A percentile compares a stretch with the other conserved stretches of the same genome.
Evolutionary conservation across 495 filamentous ascomycete species (phyloP).

Genomic region (Penicillium herquei): DNA sequence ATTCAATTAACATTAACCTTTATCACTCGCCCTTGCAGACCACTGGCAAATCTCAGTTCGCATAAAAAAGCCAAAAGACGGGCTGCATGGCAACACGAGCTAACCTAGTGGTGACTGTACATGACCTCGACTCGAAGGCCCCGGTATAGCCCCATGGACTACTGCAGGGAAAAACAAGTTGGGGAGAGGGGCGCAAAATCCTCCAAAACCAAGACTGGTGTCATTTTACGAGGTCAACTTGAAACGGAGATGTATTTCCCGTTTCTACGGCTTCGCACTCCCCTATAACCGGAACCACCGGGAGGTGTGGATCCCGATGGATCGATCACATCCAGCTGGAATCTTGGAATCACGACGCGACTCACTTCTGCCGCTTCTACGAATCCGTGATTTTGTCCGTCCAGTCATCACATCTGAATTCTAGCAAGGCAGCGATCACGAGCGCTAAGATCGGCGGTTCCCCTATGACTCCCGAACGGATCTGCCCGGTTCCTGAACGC

Average conservation of each 20-base stretch:
- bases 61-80: neutral
- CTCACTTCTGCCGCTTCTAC: too few relatives aligned
- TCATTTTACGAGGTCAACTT: neutral
- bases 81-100: neutral
- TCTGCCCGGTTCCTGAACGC: slow-evolving; percentile 18
- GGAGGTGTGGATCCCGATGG: neutral
- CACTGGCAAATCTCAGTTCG: too few relatives aligned
- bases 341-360: too few relatives aligned
- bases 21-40: neutral
- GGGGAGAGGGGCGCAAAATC: too few relatives aligned
- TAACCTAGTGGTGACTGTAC: neutral
- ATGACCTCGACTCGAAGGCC: too few relatives aligned
- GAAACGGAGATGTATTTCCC: neutral
- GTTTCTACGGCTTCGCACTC: neutral
- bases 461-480: slow-evolving; percentile 11
- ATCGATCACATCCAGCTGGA: neutral
- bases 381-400: too few relatives aligned
- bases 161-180: neutral
- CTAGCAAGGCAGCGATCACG: neutral
- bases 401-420: too few relatives aligned
- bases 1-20: neutral
- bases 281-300: neutral
- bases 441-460: slow-evolving; percentile 17
- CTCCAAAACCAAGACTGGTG: neutral
- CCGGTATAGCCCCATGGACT: neutral